These are phyloP conservation scores for Lactifluus pinguis DNA, from an alignment of 768 basidiomycete genomes.

Conservation along the genomic window DNA sequence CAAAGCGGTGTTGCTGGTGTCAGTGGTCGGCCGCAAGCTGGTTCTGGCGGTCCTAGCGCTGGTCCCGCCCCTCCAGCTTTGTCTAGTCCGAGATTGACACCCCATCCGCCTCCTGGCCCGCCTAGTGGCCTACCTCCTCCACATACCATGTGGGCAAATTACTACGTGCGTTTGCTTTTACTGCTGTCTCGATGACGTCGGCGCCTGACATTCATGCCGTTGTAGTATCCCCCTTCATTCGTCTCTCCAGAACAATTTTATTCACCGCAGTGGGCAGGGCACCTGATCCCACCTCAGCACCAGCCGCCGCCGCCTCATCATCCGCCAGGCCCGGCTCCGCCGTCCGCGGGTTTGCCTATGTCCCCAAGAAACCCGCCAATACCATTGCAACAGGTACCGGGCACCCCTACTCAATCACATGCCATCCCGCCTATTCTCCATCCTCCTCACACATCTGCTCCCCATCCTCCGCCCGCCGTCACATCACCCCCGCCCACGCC, in stretches of 20 bases:
- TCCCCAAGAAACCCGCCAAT: constrained; percentile 57
- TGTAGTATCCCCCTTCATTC: constrained; percentile 28
- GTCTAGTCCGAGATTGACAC: constrained; percentile 59
- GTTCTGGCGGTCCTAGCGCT: constrained; percentile 29
- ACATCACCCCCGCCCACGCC: constrained; percentile 67
- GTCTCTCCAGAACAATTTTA: constrained; percentile 35
- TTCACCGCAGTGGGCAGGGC: constrained; percentile 26
- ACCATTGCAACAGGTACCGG: constrained; percentile 41
- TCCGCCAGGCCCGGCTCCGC: constrained; percentile 36
- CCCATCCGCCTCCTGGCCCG: constrained; percentile 47
- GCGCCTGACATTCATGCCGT: constrained; percentile 22
- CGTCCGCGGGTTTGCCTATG: constrained; percentile 50
- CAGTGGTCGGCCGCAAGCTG: constrained; percentile 35
- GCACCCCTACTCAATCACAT: constrained; percentile 60
- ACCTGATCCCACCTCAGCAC: constrained; percentile 26
- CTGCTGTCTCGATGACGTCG: constrained; percentile 1
- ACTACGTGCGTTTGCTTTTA: constrained; percentile 47
- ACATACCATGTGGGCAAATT: constrained; percentile 34
- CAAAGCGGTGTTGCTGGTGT: constrained; percentile 33
- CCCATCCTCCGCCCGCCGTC: constrained; percentile 39
- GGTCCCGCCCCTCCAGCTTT: constrained; percentile 40
- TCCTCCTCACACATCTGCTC: constrained; percentile 38
- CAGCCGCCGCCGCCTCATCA: constrained; percentile 38
- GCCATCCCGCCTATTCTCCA: constrained; percentile 41
- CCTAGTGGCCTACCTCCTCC: constrained; percentile 38